Evolutionary conservation across 179 eudicot species (phyloP).

Genomic region (Actinidia arguta): DNA sequence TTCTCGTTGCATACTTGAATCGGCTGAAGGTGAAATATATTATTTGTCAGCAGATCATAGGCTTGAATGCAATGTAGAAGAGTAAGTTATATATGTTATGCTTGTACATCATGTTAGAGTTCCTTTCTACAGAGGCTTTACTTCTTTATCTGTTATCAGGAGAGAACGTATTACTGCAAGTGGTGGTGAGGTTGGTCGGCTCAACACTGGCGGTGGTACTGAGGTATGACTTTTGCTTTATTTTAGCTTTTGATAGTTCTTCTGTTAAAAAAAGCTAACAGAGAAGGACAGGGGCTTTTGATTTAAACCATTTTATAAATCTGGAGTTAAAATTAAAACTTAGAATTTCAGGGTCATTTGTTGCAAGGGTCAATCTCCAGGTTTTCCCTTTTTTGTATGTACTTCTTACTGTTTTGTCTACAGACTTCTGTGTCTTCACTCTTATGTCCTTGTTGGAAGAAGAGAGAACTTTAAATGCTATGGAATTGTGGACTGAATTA

Average conservation of each 20-base stretch:
- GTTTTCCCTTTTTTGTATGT: neutral
- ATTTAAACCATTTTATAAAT: too few relatives aligned
- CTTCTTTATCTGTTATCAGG: slow-evolving; percentile 47
- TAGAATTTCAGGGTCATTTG: too few relatives aligned
- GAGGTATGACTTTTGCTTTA: slow-evolving; percentile 53
- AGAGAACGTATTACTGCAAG: slow-evolving; percentile 88
- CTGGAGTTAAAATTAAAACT: too few relatives aligned
- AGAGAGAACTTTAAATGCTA: neutral
- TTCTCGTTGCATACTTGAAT: slow-evolving; percentile 89
- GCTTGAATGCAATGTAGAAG: slow-evolving; percentile 83
- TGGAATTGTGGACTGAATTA: neutral
- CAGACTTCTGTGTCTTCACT: slow-evolving; percentile 1
- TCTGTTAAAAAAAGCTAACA: too few relatives aligned
- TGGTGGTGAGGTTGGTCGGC: slow-evolving; percentile 99
- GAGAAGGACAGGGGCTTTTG: too few relatives aligned
- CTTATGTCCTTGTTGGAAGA: neutral
- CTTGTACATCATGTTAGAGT: neutral
- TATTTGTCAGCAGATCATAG: slow-evolving; percentile 96
- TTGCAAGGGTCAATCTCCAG: too few relatives aligned
- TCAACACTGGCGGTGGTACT: slow-evolving; percentile 94
- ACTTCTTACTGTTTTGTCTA: neutral
- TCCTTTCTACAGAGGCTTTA: slow-evolving; percentile 12
- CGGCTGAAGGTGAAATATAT: slow-evolving; percentile 83
- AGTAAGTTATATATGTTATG: slow-evolving; percentile 52
- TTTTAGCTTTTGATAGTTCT: neutral